Base-by-base conservation (phyloP, 441 rosid genomes). In the Mallotus japonicus region DNA sequence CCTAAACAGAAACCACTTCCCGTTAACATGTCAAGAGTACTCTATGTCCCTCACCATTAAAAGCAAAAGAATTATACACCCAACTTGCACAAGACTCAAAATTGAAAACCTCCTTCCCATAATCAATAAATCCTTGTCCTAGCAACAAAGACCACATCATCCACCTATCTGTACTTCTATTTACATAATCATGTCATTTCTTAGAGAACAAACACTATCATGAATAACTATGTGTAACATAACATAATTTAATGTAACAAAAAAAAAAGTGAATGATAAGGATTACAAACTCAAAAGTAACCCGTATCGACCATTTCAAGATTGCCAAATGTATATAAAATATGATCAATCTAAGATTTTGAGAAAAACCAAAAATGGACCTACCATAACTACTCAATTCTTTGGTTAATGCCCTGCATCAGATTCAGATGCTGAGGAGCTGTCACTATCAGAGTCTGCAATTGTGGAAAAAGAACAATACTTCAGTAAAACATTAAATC, bases 381-480 rank as follows among this genome's bases (percentile, higher is more conserved):
- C 64, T 61, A 87, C 89, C 88, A 73, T 74, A 55, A 79, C 73
- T 69, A 79, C 67, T 75, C 66, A 72, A 62, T 81, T 64, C 73
- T 84, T 81, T 54, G 70, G 85, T 69, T 84, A 86, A 70, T 85
- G 84, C 64, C 87, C 87, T 71, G 78, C 85, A 77, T 93, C 98
- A 80, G 97, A 92, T 74, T 91, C 98, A 77, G 98, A 91, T 49
- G 92, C 88, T 10, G 99, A 95, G 74, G 99, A 90, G 81, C 94
- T 91, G 65, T 92, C 99, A 63, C 94, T 92, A 84, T 93, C 99
- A 58, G 98, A 91, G 81, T 95, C 99, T 95, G 89, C 87, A 80
- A 74, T 34, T 20, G 55, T 11, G 46, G 12, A 44, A 66, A 5
- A 22, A 59, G 9, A 42, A 61, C 13, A 2, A 55, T 47, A 28